Percentiles rank a stretch among this genome's conserved stretches.
Evolutionary conservation across 2,329 filamentous ascomycete genomes (phyloP).

Genomic region (Mollisia scopiformis): DNA sequence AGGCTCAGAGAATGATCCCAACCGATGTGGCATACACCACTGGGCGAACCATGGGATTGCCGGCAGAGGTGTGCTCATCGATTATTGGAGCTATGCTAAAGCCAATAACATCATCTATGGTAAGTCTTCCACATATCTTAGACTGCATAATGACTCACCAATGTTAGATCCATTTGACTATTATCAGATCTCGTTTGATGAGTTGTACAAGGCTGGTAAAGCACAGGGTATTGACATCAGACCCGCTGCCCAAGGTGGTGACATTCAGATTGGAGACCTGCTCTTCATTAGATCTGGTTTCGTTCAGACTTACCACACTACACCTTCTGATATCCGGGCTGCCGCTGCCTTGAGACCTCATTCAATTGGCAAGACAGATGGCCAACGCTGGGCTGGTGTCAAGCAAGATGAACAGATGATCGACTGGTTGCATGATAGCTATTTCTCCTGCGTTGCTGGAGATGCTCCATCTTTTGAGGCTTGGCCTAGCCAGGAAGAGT

Average conservation of each 20-base stretch:
- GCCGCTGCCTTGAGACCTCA: constrained; percentile 43
- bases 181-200: constrained; percentile 30
- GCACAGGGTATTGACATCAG: constrained; percentile 36
- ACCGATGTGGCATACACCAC: constrained; percentile 37
- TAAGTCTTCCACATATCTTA: background rate
- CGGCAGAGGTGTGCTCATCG: constrained; percentile 56
- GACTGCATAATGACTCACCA: background rate
- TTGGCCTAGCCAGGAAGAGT: constrained; percentile 32
- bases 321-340: constrained; percentile 40
- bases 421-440: constrained; percentile 44
- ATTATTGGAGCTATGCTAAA: constrained; percentile 50
- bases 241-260: constrained; percentile 46
- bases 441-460: constrained; percentile 47
- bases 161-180: constrained; percentile 34
- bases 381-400: constrained; percentile 48
- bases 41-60: constrained; percentile 50
- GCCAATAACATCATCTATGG: constrained; percentile 41
- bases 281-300: constrained; percentile 54
- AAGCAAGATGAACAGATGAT: constrained; percentile 49
- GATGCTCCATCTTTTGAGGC: constrained; percentile 48
- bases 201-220: constrained; percentile 33
- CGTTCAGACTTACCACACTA: constrained; percentile 40
- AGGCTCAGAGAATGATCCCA: constrained; percentile 26
- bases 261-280: constrained; percentile 55
- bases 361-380: constrained; percentile 39